These are phyloP conservation scores for Pythium aquatile DNA, from an alignment of 352 stramenopile genomes.

Conservation along the genomic window DNA sequence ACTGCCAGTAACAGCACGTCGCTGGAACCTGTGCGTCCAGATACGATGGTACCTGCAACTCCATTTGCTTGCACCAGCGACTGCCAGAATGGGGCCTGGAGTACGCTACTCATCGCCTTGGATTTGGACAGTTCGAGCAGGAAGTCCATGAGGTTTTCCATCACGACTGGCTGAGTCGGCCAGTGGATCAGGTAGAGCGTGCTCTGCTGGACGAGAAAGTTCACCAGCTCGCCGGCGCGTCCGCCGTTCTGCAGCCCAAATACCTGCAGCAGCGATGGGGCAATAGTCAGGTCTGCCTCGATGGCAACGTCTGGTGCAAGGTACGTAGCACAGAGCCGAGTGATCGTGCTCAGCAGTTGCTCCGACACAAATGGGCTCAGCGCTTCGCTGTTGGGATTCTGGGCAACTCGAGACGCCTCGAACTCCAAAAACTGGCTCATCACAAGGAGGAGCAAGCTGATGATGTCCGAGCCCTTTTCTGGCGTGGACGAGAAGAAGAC, in stretches of 20 bases:
- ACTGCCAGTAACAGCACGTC: conserved; percentile 48
- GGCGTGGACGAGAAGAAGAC: conserved; percentile 28
- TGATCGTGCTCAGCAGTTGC: conserved; percentile 68
- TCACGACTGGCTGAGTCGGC: conserved; percentile 79
- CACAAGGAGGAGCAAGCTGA: conserved; percentile 65
- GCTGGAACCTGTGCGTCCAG: conserved; percentile 12
- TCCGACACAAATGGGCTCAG: conserved; percentile 84
- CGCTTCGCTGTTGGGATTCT: conserved; percentile 49
- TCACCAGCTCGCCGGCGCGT: conserved; percentile 52
- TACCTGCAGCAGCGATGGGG: conserved; percentile 53
- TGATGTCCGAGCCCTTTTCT: conserved; percentile 26
- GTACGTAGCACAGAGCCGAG: conserved; percentile 75
- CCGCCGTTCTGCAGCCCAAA: conserved; percentile 64
- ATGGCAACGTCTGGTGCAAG: conserved; percentile 49
- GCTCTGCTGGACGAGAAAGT: conserved; percentile 67
- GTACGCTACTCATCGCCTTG: conserved; percentile 51
- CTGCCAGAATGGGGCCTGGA: conserved; percentile 64
- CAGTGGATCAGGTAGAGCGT: conserved; percentile 78
- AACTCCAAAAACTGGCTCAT: conserved; percentile 74
- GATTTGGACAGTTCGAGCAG: conserved; percentile 69
- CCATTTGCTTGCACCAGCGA: conserved; percentile 73
- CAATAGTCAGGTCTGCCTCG: conserved; percentile 33
- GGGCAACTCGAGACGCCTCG: conserved; percentile 54
- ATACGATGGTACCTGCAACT: conserved; percentile 53
- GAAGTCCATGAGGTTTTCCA: conserved; percentile 81